These are phyloP conservation scores for Amanita rimosa DNA, from an alignment of 768 basidiomycete genomes.

Conservation along the genomic window DNA sequence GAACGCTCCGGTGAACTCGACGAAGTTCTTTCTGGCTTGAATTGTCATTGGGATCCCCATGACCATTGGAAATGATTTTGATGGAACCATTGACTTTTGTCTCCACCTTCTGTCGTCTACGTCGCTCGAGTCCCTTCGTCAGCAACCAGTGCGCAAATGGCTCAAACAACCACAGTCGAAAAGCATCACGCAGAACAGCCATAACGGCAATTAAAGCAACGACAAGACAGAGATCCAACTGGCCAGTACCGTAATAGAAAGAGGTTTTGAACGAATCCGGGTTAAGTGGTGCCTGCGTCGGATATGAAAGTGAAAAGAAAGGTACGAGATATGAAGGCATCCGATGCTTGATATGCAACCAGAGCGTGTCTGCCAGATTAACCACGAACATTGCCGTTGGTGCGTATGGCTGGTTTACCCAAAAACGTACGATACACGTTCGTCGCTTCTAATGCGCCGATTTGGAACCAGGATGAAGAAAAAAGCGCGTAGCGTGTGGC, in stretches of 20 bases:
- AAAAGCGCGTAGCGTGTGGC: not conserved
- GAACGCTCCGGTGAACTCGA: constrained; percentile 56
- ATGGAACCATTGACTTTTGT: constrained; percentile 18
- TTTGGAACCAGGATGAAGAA: not conserved
- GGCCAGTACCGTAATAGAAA: constrained; percentile 61
- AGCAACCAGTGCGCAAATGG: constrained; percentile 78
- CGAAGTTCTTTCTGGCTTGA: constrained; percentile 35
- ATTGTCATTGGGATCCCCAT: constrained; percentile 17
- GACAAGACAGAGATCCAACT: constrained; percentile 68
- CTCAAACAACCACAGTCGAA: constrained; percentile 63
- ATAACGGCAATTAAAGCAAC: constrained; percentile 77
- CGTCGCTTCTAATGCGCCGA: not conserved
- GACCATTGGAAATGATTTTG: constrained; percentile 15
- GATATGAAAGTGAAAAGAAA: constrained; percentile 69
- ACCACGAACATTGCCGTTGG: not conserved
- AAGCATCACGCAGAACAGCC: constrained; percentile 74
- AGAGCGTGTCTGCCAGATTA: constrained; percentile 11
- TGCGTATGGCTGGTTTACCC: not conserved
- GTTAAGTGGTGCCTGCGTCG: constrained; percentile 36
- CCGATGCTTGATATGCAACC: constrained; percentile 16
- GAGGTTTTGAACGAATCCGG: constrained; percentile 69
- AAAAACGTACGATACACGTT: constrained; percentile 5
- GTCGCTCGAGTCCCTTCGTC: constrained; percentile 32
- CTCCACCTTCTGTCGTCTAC: constrained; percentile 13
- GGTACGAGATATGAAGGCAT: constrained; percentile 47